Conservation (phyloP, 2,329 filamentous ascomycete species). For the Acrodontium crateriforme region DNA sequence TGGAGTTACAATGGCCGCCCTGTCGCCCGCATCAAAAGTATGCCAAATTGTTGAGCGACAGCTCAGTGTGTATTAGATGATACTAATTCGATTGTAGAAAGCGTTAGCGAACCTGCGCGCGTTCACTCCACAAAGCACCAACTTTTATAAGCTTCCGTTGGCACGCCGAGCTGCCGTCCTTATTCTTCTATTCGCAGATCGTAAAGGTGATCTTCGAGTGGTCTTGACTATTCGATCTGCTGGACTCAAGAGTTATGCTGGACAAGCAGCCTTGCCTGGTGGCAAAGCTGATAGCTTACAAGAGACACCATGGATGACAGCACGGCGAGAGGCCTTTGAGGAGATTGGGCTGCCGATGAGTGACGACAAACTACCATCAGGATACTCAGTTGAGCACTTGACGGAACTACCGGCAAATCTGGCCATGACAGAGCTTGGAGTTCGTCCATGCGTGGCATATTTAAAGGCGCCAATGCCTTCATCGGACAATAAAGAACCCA, state of each 20-base stretch:
- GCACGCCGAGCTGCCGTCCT: slow-evolving; percentile 71
- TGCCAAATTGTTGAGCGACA: too few relatives aligned
- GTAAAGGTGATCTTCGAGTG: slow-evolving; percentile 58
- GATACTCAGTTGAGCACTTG: slow-evolving; percentile 76
- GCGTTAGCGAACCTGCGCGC: slow-evolving; percentile 43
- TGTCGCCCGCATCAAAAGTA: too few relatives aligned
- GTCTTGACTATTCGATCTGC: slow-evolving; percentile 49
- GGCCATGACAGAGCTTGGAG: slow-evolving; percentile 36
- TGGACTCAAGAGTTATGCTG: slow-evolving; percentile 40
- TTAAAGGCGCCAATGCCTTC: slow-evolving; percentile 33
- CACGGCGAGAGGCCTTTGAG: slow-evolving; percentile 78
- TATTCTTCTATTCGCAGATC: slow-evolving; percentile 76
- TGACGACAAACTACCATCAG: slow-evolving; percentile 53
- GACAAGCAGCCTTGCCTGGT: slow-evolving; percentile 34
- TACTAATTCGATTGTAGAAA: too few relatives aligned
- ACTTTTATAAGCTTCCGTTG: slow-evolving; percentile 42
- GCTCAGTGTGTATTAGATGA: too few relatives aligned
- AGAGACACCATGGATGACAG: slow-evolving; percentile 60
- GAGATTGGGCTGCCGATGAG: slow-evolving; percentile 78
- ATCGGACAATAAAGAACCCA: slow-evolving; percentile 49
- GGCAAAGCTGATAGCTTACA: slow-evolving; percentile 41
- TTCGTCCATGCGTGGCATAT: slow-evolving; percentile 43
- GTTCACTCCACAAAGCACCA: slow-evolving; percentile 43
- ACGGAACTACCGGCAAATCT: slow-evolving; percentile 58
- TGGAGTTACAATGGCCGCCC: too few relatives aligned